Conservation (phyloP, 176 grass and related monocot species). For the Pharus latifolius region DNA sequence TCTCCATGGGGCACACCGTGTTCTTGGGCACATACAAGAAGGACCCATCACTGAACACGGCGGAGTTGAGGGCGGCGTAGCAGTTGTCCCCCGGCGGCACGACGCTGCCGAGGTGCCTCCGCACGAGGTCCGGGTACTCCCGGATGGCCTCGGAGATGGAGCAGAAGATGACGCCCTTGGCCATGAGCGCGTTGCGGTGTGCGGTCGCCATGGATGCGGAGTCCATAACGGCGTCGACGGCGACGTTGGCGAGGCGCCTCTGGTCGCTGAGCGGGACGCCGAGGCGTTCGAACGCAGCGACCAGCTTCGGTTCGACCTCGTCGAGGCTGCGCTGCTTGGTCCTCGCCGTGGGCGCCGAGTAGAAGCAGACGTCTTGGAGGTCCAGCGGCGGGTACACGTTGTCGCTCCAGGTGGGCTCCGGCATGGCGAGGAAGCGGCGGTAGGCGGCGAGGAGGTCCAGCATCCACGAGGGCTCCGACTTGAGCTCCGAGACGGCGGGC, state of each 20-base stretch:
- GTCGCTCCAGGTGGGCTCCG: conserved; percentile 86
- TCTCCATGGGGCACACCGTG: conserved; percentile 90
- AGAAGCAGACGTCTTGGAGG: conserved; percentile 82
- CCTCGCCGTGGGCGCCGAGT: conserved; percentile 87
- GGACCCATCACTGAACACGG: conserved; percentile 85
- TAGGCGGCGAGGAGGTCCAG: conserved; percentile 72
- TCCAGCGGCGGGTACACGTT: conserved; percentile 67
- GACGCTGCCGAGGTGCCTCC: conserved; percentile 54
- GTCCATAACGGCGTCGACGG: conserved; percentile 92
- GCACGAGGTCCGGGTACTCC: conserved; percentile 80
- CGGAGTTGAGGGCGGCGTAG: conserved; percentile 91
- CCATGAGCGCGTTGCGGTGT: conserved; percentile 54
- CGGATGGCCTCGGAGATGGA: conserved; percentile 94
- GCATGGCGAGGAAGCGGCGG: conserved; percentile 60
- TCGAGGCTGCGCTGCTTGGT: conserved; percentile 83
- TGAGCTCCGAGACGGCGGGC: conserved; percentile 69
- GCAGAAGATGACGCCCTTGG: conserved; percentile 94
- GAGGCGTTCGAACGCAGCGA: conserved; percentile 76
- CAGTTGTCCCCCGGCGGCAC: conserved; percentile 77
- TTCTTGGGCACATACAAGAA: conserved; percentile 98
- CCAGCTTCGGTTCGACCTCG: conserved; percentile 68
- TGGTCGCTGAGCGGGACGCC: conserved; percentile 87
- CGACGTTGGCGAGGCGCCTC: conserved; percentile 90
- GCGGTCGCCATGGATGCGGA: conserved; percentile 91
- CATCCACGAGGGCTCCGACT: conserved; percentile 96